Evolutionary conservation across 164 flowering plant genomes (phyloP).

Genomic region (Umbilicus rupestris): DNA sequence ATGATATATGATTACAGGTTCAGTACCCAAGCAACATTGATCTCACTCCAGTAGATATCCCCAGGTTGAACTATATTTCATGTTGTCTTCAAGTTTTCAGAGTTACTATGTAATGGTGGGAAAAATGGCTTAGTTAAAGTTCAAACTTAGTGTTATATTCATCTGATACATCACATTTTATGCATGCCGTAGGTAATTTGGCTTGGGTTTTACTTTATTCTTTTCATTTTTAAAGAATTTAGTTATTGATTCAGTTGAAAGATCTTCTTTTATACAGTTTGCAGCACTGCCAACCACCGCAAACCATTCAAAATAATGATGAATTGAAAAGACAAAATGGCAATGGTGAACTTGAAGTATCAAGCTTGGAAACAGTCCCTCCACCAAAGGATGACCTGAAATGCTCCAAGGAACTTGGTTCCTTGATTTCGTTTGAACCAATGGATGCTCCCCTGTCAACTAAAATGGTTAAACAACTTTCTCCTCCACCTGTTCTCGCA

Average conservation of each 20-base stretch:
- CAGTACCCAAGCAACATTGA: slow-evolving; percentile 74
- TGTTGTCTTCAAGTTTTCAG: neutral
- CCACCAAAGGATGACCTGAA: slow-evolving; percentile 21
- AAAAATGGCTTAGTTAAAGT: neutral
- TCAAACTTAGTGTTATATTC: neutral
- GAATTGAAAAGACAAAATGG: slow-evolving; percentile 17
- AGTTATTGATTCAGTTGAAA: neutral
- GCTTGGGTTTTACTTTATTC: too few relatives aligned
- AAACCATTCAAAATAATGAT: slow-evolving; percentile 26
- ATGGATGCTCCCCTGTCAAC: slow-evolving; percentile 30
- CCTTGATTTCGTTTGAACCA: slow-evolving; percentile 56
- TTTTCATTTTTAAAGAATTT: neutral
- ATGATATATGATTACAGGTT: slow-evolving; percentile 38
- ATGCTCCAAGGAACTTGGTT: slow-evolving; percentile 33
- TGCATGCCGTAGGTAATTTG: too few relatives aligned
- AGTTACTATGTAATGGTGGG: neutral
- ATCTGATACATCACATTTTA: neutral
- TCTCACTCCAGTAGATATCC: slow-evolving; percentile 60
- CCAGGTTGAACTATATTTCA: slow-evolving; percentile 36
- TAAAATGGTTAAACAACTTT: slow-evolving; percentile 62
- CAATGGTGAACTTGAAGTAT: slow-evolving; percentile 21
- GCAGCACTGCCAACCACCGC: slow-evolving; percentile 22
- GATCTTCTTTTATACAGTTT: slow-evolving; percentile 13
- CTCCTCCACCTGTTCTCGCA: slow-evolving; percentile 91
- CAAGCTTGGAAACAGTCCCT: slow-evolving; percentile 15